Evolutionary conservation across 176 grass and related monocot species (phyloP).

Genomic region (Oryza punctata): DNA sequence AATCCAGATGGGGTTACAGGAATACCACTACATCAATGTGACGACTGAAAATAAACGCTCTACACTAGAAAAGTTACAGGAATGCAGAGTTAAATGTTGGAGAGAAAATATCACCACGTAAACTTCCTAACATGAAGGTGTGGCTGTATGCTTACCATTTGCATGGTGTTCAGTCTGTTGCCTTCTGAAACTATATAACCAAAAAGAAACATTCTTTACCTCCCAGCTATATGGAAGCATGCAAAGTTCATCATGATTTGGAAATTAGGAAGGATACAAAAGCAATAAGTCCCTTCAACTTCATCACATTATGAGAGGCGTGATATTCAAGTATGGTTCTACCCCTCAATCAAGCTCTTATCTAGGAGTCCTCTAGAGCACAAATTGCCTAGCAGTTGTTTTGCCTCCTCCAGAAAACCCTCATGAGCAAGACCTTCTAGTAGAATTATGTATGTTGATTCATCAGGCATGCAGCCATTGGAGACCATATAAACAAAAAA

Average conservation of each 20-base stretch:
- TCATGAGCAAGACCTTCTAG: constrained; percentile 43
- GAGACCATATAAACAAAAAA: constrained; percentile 44
- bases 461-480: constrained; percentile 36
- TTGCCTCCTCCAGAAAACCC: constrained; percentile 36
- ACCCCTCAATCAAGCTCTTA: constrained; percentile 19
- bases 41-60: too few species aligned
- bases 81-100: too few species aligned
- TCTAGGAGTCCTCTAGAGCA: constrained; percentile 39
- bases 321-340: not conserved
- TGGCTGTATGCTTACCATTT: too few species aligned
- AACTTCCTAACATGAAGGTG: too few species aligned
- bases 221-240: too few species aligned
- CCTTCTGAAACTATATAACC: too few species aligned
- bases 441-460: constrained; percentile 46
- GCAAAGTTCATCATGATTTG: not conserved
- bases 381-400: constrained; percentile 28
- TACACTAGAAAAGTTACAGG: too few species aligned
- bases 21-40: too few species aligned
- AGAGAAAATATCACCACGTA: too few species aligned
- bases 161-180: too few species aligned
- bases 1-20: too few species aligned
- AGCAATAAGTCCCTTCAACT: not conserved
- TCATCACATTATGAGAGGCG: not conserved
- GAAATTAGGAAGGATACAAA: not conserved
- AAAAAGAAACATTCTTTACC: too few species aligned